Conservation (phyloP, 2,329 filamentous ascomycete species). For the Phaeosphaeriaceae sp. region DNA sequence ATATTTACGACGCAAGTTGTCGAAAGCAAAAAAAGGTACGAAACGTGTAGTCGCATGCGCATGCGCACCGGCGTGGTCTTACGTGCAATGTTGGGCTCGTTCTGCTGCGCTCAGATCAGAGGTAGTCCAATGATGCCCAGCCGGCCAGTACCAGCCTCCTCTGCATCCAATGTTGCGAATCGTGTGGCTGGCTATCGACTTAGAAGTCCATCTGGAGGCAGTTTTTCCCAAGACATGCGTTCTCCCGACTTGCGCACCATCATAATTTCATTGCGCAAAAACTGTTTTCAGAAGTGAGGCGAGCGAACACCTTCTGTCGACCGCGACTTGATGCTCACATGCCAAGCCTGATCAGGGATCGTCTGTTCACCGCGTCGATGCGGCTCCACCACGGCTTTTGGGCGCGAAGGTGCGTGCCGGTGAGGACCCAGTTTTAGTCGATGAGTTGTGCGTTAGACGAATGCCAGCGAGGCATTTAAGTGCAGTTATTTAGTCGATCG, state of each 20-base stretch:
- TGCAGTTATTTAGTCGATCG: background rate
- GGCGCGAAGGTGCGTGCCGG: constrained; percentile 22
- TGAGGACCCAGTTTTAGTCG: constrained; percentile 27
- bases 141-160: constrained; percentile 20
- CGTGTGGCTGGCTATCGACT: constrained; percentile 1
- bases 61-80: constrained; percentile 28
- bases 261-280: background rate
- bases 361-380: constrained; percentile 6
- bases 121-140: constrained; percentile 6
- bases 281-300: constrained; percentile 17
- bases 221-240: background rate
- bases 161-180: constrained; percentile 17
- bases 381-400: constrained; percentile 13
- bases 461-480: constrained; percentile 8
- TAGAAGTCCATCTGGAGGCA: background rate
- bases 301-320: constrained; percentile 4
- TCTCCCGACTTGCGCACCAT: background rate
- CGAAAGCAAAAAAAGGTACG: constrained; percentile 2
- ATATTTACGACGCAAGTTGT: constrained; percentile 4
- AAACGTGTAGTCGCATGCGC: constrained; percentile 12
- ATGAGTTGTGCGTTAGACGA: constrained; percentile 21
- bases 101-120: constrained; percentile 7
- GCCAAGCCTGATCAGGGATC: constrained; percentile 19
- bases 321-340: constrained; percentile 20
- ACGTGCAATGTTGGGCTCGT: constrained; percentile 36